These are phyloP conservation scores for Manihot esculenta DNA, from an alignment of 441 rosid species.

Conservation along the genomic window DNA sequence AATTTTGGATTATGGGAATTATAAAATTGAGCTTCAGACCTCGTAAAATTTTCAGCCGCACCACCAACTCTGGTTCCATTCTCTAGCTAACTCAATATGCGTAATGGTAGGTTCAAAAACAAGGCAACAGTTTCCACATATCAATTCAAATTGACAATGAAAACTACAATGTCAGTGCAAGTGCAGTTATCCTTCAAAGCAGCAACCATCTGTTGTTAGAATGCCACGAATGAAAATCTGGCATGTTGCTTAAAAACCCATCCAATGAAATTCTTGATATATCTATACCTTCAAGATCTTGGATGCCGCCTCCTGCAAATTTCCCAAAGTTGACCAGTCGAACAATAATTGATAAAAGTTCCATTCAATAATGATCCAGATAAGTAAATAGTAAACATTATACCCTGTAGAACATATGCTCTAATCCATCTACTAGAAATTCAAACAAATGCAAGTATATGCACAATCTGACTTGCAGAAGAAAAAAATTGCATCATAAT, in stretches of 20 bases:
- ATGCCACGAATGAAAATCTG: constrained; percentile 38
- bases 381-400: not conserved
- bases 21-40: constrained; percentile 7
- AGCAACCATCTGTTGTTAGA: constrained; percentile 23
- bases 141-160: constrained; percentile 27
- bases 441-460: not conserved
- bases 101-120: constrained; percentile 27
- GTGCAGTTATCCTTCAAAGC: constrained; percentile 25
- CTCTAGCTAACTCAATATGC: constrained; percentile 33
- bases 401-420: not conserved
- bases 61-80: constrained; percentile 20
- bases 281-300: constrained; percentile 38
- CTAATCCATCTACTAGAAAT: constrained; percentile 3
- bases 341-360: constrained; percentile 5
- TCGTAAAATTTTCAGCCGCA: constrained; percentile 12
- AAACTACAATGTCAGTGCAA: constrained; percentile 25
- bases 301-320: constrained; percentile 92
- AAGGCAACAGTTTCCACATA: constrained; percentile 25
- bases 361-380: not conserved
- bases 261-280: constrained; percentile 31
- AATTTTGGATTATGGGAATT: constrained; percentile 9
- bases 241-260: constrained; percentile 21
- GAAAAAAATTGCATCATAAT: constrained; percentile 13
- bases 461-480: not conserved
- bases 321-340: constrained; percentile 6